Evolutionary conservation across 2,329 filamentous ascomycete species (phyloP).

Genomic region (Hysterium pulicare): DNA sequence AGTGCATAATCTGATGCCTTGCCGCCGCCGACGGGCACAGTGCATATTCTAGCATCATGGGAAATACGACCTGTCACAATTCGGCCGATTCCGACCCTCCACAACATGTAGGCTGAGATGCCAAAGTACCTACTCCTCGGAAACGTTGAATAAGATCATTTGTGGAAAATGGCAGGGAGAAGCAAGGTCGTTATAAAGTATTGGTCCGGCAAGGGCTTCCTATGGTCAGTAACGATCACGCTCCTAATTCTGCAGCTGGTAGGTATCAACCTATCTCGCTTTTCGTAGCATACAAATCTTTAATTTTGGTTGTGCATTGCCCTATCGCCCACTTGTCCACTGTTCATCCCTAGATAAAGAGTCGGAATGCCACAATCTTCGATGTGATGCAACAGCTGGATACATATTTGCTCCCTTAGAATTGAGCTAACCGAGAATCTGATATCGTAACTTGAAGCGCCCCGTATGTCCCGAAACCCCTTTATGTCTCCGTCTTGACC

Average conservation of each 20-base stretch:
- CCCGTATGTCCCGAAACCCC: conserved; percentile 5
- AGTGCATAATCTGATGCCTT: conserved; percentile 1
- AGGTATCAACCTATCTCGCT: too few species aligned
- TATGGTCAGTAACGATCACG: too few species aligned
- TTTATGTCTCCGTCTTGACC: conserved; percentile 85
- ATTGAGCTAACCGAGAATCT: conserved; percentile 2
- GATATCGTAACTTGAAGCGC: conserved; percentile 4
- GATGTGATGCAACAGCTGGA: conserved; percentile 5
- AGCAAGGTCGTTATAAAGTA: too few species aligned
- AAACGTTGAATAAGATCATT: too few species aligned
- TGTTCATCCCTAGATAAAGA: conserved; percentile 1
- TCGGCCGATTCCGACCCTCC: not conserved
- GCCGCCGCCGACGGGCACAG: not conserved
- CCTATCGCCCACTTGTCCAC: conserved; percentile 2
- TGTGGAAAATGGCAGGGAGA: too few species aligned
- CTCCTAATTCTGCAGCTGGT: too few species aligned
- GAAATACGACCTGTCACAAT: not conserved
- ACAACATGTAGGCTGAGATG: too few species aligned
- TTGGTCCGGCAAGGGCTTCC: too few species aligned
- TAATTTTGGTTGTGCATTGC: conserved; percentile 2
- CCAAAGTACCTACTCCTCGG: not conserved
- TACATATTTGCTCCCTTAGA: conserved; percentile 2
- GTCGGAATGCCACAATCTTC: conserved; percentile 2
- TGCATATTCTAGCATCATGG: not conserved
- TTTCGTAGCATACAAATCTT: too few species aligned